Evolutionary conservation across 345 rosid species (phyloP), one percentile per base, ranked within the genome.

Genomic region (Salix caprea): DNA sequence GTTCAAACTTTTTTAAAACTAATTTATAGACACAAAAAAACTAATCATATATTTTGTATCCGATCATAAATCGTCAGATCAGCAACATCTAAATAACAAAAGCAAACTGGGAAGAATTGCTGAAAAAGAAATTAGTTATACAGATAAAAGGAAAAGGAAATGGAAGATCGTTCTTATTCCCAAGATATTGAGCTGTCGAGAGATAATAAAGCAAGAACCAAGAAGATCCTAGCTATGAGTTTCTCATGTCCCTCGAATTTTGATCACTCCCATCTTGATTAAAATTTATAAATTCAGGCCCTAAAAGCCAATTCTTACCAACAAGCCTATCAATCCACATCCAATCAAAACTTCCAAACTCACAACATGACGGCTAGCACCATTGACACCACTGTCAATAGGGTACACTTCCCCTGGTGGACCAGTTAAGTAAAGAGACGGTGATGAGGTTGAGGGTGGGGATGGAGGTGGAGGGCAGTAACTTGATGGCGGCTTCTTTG

Each of bases 381-480:
- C 88, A 21, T 79, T 83, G 36, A 81, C 85, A 30, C 76, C 61
- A 19, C 79, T 81, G 80, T 85, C 91, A 40, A 88, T 28, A 5
- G 93, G 89, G 78, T 90, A 90, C 60, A 90, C 69, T 74, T 75
- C 78, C 65, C 90, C 93, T 42, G 93, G 93, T 4, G 93, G 91
- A 46, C 91, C 90, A 3, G 93, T 86, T 71, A 87, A 82, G 85
- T 87, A 90, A 60, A 90, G 78, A 56, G 74, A 76, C 0, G 87
- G 79, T 10, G 87, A 37, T 19, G 86, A 69, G 37, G 28, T 8
- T 2, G 37, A 64, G 13, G 67, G 36, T 1, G 68, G 19, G n/a
- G 39, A 4, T 2, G 92, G 88, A 6, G 91, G 91, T 34, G 93
- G 93, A 37, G 93, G 90, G 71, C 85, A 84, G 80, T 85, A 56